A percentile compares a stretch with the other conserved stretches of the same genome.
Evolutionary conservation across 805 yeast genomes (phyloP).

Genomic region (Pichia pseudocactophila): DNA sequence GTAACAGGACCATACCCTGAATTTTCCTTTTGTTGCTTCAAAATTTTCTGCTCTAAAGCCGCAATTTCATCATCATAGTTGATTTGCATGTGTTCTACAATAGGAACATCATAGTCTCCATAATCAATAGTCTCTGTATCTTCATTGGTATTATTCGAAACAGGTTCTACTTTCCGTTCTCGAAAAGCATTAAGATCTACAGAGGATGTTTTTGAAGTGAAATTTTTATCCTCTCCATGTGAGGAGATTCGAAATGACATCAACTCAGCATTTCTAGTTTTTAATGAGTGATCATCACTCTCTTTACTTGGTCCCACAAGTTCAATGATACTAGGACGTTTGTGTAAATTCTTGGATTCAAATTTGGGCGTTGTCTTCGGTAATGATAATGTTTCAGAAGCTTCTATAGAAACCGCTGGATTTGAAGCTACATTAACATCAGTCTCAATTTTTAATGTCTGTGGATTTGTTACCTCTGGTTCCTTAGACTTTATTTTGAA

Average conservation of each 20-base stretch:
- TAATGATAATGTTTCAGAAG: slow-evolving; percentile 6
- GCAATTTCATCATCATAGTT: slow-evolving; percentile 19
- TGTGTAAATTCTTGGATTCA: slow-evolving; percentile 1
- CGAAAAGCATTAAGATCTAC: slow-evolving; percentile 1
- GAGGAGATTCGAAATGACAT: slow-evolving; percentile 11
- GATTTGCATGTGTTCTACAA: slow-evolving; percentile 15
- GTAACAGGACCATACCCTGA: slow-evolving; percentile 12
- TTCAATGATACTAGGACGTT: slow-evolving; percentile 7
- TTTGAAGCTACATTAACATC: too few relatives aligned
- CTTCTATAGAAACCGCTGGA: too few relatives aligned
- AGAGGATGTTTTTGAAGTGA: slow-evolving; percentile 1
- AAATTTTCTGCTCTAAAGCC: slow-evolving; percentile 4
- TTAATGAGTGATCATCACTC: background rate
- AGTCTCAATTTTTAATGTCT: too few relatives aligned
- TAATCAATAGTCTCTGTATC: slow-evolving; percentile 5
- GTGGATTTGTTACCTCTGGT: too few relatives aligned
- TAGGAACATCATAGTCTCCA: slow-evolving; percentile 17
- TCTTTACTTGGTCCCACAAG: slow-evolving; percentile 3
- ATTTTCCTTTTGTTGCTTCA: slow-evolving; percentile 5
- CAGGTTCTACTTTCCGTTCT: background rate
- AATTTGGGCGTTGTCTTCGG: background rate
- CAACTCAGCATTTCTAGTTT: background rate
- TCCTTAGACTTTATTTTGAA: background rate
- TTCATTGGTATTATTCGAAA: background rate
- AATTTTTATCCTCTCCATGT: background rate